phyloP scores from a whole-genome alignment of 257 asterid species.

The Plantago ovata region DNA sequence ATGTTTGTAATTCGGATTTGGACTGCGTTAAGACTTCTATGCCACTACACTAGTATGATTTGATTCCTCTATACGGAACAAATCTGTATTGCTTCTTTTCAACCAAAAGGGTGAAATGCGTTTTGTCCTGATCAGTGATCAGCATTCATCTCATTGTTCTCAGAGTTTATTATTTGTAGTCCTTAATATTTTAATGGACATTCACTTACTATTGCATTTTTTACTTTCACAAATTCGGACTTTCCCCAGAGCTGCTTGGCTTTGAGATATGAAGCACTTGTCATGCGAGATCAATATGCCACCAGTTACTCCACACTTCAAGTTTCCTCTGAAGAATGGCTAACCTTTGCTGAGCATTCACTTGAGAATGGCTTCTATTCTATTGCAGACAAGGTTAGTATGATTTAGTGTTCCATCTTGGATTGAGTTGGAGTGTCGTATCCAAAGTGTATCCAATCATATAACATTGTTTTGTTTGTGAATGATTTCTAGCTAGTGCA shows the following conservation, averaged over 20 bases:
- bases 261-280: conserved; percentile 83
- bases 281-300: conserved; percentile 65
- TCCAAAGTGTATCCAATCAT: background rate
- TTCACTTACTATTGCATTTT: background rate
- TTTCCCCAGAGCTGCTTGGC: conserved; percentile 73
- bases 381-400: conserved; percentile 59
- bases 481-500: conserved; percentile 7
- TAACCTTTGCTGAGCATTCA: conserved; percentile 60
- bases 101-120: background rate
- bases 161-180: background rate
- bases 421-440: background rate
- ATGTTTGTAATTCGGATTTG: background rate
- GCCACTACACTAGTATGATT: background rate
- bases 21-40: background rate
- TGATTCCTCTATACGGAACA: background rate
- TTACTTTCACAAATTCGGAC: conserved; percentile 15
- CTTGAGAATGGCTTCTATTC: conserved; percentile 58
- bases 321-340: conserved; percentile 71
- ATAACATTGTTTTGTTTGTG: background rate
- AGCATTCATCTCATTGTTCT: background rate
- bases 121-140: background rate
- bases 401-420: conserved; percentile 6
- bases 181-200: background rate
- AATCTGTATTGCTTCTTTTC: background rate
- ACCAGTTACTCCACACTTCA: conserved; percentile 41